Conservation (phyloP, 2,329 filamentous ascomycete species). For the Ophiocordyceps australis region DNA sequence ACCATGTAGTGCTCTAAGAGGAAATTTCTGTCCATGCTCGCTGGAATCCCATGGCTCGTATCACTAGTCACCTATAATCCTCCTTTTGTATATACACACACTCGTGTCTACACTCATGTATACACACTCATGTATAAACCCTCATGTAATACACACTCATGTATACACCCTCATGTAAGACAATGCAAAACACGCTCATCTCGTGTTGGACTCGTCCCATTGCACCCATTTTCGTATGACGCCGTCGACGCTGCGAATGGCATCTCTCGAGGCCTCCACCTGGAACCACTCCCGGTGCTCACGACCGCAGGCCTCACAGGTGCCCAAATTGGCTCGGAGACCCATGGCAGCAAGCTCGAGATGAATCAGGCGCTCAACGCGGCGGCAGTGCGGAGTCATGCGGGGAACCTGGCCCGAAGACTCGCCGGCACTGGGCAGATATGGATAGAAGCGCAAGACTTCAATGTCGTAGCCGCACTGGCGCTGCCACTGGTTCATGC, state of each 20-base stretch:
- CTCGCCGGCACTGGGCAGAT: constrained; percentile 32
- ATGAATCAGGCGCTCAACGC: constrained; percentile 80
- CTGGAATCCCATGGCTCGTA: too few species aligned
- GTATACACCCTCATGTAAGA: too few species aligned
- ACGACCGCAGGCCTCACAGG: constrained; percentile 62
- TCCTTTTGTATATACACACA: too few species aligned
- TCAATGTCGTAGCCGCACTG: constrained; percentile 85
- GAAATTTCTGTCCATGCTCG: too few species aligned
- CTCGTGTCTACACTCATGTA: too few species aligned
- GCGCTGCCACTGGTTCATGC: constrained; percentile 81
- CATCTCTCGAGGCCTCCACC: constrained; percentile 55
- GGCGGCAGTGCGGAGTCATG: constrained; percentile 72
- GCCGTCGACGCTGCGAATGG: constrained; percentile 46
- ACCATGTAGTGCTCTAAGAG: too few species aligned
- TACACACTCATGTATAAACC: too few species aligned
- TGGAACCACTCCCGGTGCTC: constrained; percentile 95
- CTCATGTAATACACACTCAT: too few species aligned
- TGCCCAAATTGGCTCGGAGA: constrained; percentile 29
- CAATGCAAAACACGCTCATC: too few species aligned
- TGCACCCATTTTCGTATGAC: constrained; percentile 70
- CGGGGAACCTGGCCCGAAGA: constrained; percentile 20
- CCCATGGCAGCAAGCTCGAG: constrained; percentile 59
- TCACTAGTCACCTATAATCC: too few species aligned
- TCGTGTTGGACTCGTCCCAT: constrained; percentile 77
- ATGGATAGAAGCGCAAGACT: constrained; percentile 82